Evolutionary conservation across 441 rosid genomes (phyloP), one percentile per base, ranked within the genome.

Genomic region (Populus hybrid): DNA sequence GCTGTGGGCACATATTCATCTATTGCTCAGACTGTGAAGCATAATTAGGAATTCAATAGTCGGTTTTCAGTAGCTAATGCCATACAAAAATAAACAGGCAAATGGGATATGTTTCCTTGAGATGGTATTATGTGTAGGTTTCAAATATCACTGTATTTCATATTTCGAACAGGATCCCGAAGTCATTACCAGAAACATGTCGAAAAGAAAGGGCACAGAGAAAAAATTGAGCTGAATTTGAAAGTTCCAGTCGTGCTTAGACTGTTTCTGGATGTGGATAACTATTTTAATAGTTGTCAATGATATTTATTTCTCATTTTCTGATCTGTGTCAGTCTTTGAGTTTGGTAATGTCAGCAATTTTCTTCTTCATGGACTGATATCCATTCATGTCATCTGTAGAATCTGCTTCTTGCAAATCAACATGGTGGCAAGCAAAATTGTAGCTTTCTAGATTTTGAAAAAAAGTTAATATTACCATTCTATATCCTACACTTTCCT

Each of bases 1-100:
- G 81, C 67, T 5, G n/a, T 84, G 21, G 87, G 89, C 3, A 86
- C 87, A 35, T 84, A 80, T 59, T 79, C 82, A 30, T 82, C 88
- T 28, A 46, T 85, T 66, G 14, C 67, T 46, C 83, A 82, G 72
- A 65, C 78, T 11, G 34, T 82, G 42, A 77, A 80, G 68, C 73
- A 64, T 20, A 26, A 46, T 67, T 36, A 69, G 6, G 53, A 42
- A 38, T 38, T 42, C 53, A 42, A 42, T 42, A 11, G 53, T 12
- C 53, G 53, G 53, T 42, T 42, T 42, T 42, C 53, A 42, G 18
- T 11, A 42, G 2, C 53, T 42, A 42, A 42, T 42, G 53, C 18
- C 53, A 42, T 1, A 12, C 53, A 1, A 42, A 42, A 42, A 42
- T 42, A 42, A 2, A 42, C 53, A 42, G 14, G 53, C 53, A n/a